Conservation (phyloP, 1,139 yeast species). For the Nadsonia starkeyi-henricii region DNA sequence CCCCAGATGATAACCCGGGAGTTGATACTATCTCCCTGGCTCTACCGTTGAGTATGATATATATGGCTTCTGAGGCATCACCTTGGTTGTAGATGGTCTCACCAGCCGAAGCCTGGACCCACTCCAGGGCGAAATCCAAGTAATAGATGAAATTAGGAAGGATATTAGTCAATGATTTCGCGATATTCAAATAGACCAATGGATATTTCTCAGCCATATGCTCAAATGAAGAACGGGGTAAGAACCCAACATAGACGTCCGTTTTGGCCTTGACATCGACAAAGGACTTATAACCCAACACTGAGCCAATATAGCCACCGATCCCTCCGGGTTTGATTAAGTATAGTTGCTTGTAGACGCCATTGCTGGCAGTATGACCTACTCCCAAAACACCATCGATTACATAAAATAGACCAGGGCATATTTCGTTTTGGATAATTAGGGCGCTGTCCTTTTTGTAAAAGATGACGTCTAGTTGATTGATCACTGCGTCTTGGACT, state of each 20-base stretch:
- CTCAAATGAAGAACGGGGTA: constrained; percentile 51
- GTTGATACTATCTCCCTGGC: constrained; percentile 45
- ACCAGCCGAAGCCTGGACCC: constrained; percentile 87
- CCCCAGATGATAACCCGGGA: background rate
- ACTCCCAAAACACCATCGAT: constrained; percentile 67
- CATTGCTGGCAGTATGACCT: constrained; percentile 24
- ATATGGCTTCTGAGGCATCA: constrained; percentile 83
- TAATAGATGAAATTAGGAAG: constrained; percentile 55
- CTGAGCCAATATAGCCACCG: constrained; percentile 74
- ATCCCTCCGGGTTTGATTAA: constrained; percentile 65
- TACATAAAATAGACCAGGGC: constrained; percentile 67
- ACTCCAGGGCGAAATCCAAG: constrained; percentile 84
- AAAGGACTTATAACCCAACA: constrained; percentile 69
- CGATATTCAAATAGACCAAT: constrained; percentile 60
- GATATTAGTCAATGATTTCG: constrained; percentile 52
- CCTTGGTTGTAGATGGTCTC: constrained; percentile 68
- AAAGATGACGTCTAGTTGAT: constrained; percentile 42
- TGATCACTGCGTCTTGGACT: constrained; percentile 53
- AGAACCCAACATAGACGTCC: constrained; percentile 55
- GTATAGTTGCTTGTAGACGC: constrained; percentile 33
- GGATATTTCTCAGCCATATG: constrained; percentile 63
- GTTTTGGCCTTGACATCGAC: constrained; percentile 50
- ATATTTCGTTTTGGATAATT: constrained; percentile 49
- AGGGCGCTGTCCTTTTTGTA: constrained; percentile 42
- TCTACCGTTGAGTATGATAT: constrained; percentile 81